These are phyloP conservation scores for Clohesyomyces aquaticus DNA, from an alignment of 495 filamentous ascomycete species.

Conservation along the genomic window DNA sequence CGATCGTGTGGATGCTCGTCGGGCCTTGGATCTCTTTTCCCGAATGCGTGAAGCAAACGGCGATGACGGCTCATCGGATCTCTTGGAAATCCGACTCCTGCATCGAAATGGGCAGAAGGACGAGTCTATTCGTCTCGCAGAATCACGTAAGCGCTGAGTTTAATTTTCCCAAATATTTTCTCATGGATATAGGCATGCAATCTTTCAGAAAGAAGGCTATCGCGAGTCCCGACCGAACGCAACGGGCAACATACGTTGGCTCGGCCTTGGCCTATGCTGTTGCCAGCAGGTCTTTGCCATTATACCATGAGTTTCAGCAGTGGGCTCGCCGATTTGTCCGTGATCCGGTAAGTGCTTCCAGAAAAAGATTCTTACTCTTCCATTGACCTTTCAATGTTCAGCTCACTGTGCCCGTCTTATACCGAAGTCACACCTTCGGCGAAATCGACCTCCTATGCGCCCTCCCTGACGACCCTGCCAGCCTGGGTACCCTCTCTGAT, in stretches of 20 bases:
- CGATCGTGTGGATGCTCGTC: not conserved
- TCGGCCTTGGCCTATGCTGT: constrained; percentile 41
- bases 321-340: constrained; percentile 46
- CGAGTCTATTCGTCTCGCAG: too few relatives aligned
- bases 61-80: not conserved
- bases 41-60: constrained; percentile 13
- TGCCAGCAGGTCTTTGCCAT: constrained; percentile 41
- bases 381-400: not conserved
- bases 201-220: constrained; percentile 27
- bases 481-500: too few relatives aligned
- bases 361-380: not conserved
- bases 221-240: constrained; percentile 35
- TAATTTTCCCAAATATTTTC: not conserved
- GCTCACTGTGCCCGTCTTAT: constrained; percentile 37
- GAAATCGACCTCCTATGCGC: constrained; percentile 10
- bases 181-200: constrained; percentile 9
- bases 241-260: constrained; percentile 42
- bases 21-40: constrained; percentile 22
- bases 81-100: not conserved
- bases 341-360: constrained; percentile 28
- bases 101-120: not conserved
- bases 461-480: not conserved
- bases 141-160: not conserved
- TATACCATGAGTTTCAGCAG: constrained; percentile 37
- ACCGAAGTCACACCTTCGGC: constrained; percentile 18